Evolutionary conservation across 2,329 filamentous ascomycete genomes (phyloP).

Genomic region (Claviceps pazoutovae): DNA sequence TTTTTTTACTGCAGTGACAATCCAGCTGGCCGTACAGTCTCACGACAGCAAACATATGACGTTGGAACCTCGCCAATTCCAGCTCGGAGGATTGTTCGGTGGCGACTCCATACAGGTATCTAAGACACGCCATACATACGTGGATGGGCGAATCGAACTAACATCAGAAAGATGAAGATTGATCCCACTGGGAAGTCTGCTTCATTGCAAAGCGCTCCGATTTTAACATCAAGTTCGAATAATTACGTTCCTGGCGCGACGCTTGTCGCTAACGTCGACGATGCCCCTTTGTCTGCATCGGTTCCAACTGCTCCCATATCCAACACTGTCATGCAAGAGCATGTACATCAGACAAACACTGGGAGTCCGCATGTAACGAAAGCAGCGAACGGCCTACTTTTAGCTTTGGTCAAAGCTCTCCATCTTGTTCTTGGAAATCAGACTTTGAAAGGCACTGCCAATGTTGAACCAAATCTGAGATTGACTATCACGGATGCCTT

Average conservation of each 20-base stretch:
- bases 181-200: background rate
- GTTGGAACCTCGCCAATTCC: constrained; percentile 12
- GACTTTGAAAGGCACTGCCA: background rate
- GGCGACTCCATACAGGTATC: constrained; percentile 8
- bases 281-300: background rate
- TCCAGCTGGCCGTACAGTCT: background rate
- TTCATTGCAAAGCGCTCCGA: background rate
- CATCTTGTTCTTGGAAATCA: background rate
- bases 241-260: background rate
- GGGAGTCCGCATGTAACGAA: background rate
- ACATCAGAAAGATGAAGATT: background rate
- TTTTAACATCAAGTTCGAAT: background rate
- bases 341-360: background rate
- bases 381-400: constrained; percentile 3
- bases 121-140: background rate
- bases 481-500: background rate
- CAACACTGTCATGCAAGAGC: background rate
- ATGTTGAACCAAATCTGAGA: background rate
- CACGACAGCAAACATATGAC: background rate
- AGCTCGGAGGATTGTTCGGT: constrained; percentile 11
- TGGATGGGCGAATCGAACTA: background rate
- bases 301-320: background rate
- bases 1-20: constrained; percentile 3
- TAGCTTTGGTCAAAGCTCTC: constrained; percentile 8
- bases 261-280: background rate